These are phyloP conservation scores for Dichomitus squalens DNA, from an alignment of 1,284 basidiomycete species.

Conservation along the genomic window DNA sequence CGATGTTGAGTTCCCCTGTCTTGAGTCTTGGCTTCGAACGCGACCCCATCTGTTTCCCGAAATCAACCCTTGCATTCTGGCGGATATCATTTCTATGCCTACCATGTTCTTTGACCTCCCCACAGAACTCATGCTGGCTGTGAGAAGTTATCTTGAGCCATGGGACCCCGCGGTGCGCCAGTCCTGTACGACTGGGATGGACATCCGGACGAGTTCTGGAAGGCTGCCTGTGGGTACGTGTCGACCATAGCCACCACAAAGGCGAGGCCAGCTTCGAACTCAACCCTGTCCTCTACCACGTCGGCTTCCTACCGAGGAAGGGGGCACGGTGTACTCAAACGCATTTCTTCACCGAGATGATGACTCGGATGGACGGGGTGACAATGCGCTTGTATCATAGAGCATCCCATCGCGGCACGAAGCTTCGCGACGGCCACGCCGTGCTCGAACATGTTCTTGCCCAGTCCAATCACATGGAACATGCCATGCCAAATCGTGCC, in stretches of 20 bases:
- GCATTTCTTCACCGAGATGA: neutral
- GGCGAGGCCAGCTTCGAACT: too few species aligned
- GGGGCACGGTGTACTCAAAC: too few species aligned
- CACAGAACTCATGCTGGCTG: conserved; percentile 16
- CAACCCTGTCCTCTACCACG: too few species aligned
- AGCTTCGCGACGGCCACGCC: conserved; percentile 5
- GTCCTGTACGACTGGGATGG: neutral
- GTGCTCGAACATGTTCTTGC: neutral
- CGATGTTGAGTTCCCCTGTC: too few species aligned
- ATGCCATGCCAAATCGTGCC: neutral
- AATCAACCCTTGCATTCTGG: too few species aligned
- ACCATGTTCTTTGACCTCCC: conserved; percentile 7
- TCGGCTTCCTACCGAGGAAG: too few species aligned
- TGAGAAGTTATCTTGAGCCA: conserved; percentile 21
- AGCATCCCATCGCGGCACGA: conserved; percentile 1
- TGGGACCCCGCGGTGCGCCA: conserved; percentile 11
- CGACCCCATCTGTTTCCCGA: too few species aligned
- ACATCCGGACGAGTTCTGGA: conserved; percentile 2
- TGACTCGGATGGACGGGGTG: neutral
- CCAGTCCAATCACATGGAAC: too few species aligned
- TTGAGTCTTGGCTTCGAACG: too few species aligned
- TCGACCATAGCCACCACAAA: neutral
- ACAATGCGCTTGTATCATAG: neutral
- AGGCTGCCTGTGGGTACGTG: neutral
- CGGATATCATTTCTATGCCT: too few species aligned